These are phyloP conservation scores for Trypanosoma brucei DNA, from an alignment of 208 protist genomes.

Conservation along the genomic window DNA sequence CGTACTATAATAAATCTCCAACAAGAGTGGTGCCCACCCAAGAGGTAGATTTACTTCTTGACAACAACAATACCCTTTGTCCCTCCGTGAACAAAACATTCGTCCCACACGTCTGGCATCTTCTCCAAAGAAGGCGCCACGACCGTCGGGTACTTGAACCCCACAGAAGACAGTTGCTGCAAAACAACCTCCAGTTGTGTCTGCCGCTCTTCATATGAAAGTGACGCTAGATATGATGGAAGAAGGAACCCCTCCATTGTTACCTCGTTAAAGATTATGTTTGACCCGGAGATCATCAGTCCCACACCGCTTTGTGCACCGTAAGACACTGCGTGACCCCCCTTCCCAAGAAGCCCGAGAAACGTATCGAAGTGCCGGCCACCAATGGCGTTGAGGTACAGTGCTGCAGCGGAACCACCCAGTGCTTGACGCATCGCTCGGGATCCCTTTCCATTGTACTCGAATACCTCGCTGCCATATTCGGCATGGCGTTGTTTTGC, in stretches of 20 bases:
- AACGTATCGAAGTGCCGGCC: slow-evolving; percentile 61
- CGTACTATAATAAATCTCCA: no score
- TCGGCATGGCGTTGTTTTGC: slow-evolving; percentile 55
- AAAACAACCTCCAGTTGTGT: slow-evolving; percentile 66
- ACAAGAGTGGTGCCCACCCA: not conserved
- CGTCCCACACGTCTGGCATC: slow-evolving; percentile 67
- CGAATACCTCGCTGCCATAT: slow-evolving; percentile 48
- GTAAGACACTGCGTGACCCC: slow-evolving; percentile 65
- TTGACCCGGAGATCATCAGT: slow-evolving; percentile 55
- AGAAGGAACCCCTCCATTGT: slow-evolving; percentile 67
- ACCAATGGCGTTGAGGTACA: slow-evolving; percentile 75
- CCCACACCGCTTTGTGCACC: slow-evolving; percentile 74
- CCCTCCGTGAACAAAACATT: slow-evolving; percentile 64
- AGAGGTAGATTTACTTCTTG: slow-evolving; percentile 10
- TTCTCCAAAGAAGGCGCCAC: slow-evolving; percentile 44
- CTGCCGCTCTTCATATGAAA: slow-evolving; percentile 54
- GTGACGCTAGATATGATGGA: slow-evolving; percentile 34
- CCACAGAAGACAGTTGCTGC: slow-evolving; percentile 25
- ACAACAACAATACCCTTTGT: slow-evolving; percentile 53
- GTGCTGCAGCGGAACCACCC: slow-evolving; percentile 30
- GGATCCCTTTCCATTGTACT: slow-evolving; percentile 58
- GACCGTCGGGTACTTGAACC: slow-evolving; percentile 47
- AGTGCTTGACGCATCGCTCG: slow-evolving; percentile 39
- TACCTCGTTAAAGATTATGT: slow-evolving; percentile 71
- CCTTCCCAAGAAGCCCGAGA: slow-evolving; percentile 46